Base-by-base conservation (phyloP, 176 grass and related monocot genomes). In the Aegilops speltoides region DNA sequence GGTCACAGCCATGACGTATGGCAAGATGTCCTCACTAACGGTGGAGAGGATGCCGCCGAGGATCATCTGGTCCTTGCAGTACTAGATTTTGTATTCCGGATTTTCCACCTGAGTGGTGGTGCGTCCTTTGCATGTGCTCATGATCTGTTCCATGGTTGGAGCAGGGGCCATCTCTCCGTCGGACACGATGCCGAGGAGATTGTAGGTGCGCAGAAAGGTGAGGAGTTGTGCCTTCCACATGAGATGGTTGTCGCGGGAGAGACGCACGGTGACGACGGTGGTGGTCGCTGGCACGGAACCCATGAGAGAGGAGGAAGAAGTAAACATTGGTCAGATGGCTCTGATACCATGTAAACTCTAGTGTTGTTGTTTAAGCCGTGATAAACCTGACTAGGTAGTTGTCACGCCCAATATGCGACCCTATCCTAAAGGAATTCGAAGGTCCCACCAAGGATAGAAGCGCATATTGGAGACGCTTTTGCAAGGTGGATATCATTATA, bases 111-210 rank as follows among this genome's bases (percentile, higher is more conserved):
- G 4, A 6, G 63, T 25, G 63, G 63, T 29, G 63, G 12, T 6
- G 5, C 2, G 5, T 2, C 26, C 26, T 2, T 66, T 2, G 0
- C 20, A 13, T 16, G 13, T 15, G 2, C 14, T 2, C 0, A 12
- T 16, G 26, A 14, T 66, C 6, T 19, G 50, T 54, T 54, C 50
- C 50, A 54, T 3, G 50, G 5, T 54, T 0, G 50, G 50, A 54
- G 5, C 50, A 19, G 50, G 5, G 50, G 16, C 50, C 50, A 54
- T 17, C 16, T 54, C 50, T 19, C 15, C 1, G 4, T 4, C 48
- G 45, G 13, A 48, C 13, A 12, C 24, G 4, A 14, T 64, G 62
- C 11, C 24, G 4, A 64, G 24, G 24, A 64, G 10, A 24, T 64
- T 24, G 24, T 64, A 25, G 4, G 19, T 8, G 24, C 62, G 11